Percentiles rank a stretch among this genome's conserved stretches.
phyloP scores from a whole-genome alignment of 441 rosid species.

The Brassica balearica region DNA sequence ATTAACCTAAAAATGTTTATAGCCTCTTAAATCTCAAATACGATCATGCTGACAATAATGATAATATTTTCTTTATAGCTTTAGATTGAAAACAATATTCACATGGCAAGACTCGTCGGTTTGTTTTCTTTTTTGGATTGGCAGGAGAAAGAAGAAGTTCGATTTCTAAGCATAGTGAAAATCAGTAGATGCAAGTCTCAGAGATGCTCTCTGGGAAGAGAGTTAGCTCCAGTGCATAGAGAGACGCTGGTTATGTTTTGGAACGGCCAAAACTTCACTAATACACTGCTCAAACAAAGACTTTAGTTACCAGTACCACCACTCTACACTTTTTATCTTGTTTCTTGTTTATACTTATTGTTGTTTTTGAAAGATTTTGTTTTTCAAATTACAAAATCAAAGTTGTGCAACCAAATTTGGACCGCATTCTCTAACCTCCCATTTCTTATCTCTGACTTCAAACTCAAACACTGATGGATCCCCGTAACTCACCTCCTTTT shows the following conservation, averaged over 20 bases:
- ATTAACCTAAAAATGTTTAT: not conserved
- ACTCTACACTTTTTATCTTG: not conserved
- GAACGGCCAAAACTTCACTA: slow-evolving; percentile 50
- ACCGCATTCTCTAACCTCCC: not conserved
- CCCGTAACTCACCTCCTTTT: not conserved
- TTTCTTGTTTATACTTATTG: not conserved
- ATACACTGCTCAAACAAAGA: slow-evolving; percentile 61
- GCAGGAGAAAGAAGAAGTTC: slow-evolving; percentile 50
- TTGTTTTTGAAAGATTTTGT: not conserved
- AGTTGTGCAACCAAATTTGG: not conserved
- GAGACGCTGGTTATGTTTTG: slow-evolving; percentile 63
- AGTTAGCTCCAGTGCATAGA: slow-evolving; percentile 53
- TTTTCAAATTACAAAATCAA: too few relatives aligned
- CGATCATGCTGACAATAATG: not conserved
- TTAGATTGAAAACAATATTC: slow-evolving; percentile 8
- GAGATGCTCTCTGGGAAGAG: slow-evolving; percentile 43
- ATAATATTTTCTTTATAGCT: not conserved
- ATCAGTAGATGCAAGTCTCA: slow-evolving; percentile 65
- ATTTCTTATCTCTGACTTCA: not conserved
- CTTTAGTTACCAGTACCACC: slow-evolving; percentile 38
- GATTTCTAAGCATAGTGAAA: slow-evolving; percentile 54
- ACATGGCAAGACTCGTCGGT: slow-evolving; percentile 1
- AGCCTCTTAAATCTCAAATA: not conserved
- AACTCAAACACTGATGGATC: not conserved
- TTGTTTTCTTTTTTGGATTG: too few relatives aligned